Base-by-base conservation (phyloP, 768 basidiomycete species). In the Suillus sp. region DNA sequence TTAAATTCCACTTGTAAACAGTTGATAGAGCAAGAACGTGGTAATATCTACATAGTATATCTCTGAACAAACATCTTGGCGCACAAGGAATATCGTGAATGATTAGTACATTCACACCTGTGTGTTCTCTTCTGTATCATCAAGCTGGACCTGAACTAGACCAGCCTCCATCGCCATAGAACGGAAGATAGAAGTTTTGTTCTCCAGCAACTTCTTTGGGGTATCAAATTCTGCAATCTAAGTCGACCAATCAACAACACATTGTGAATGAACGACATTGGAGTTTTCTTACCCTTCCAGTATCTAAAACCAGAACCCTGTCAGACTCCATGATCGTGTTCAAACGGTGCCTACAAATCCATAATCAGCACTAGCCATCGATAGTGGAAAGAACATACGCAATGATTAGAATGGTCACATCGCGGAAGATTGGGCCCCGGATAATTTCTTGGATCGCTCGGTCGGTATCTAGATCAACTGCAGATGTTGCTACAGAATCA, bases 381-480 rank as follows among this genome's bases (percentile, higher is more conserved):
- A 20, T 13, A 3, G 4, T 7, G 20, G 3, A 32, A 10, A 11
- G 9, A 62, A 82, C 86, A 69, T 78, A 92, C 86, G 92, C 93
- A 69, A 95, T 93, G 16, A 92, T 95, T 59, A 96, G 75, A 62
- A 95, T 93, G 13, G 94, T 95, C 16, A 91, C 88, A 63, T 89
- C 77, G 3, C 81, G 77, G 71, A 96, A 96, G 35, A 89, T 84
- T 4, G 88, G 83, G 8, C 94, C 92, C 32, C 87, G 84, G 53
- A 96, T 91, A 65, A 95, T 94, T 13, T 88, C 87, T 78, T 97
- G 95, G 66, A 96, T 92, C 34, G 90, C 90, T 62, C 84, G 84
- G 72, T 96, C 95, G 10, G 94, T 96, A 71, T 96, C 93, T 38
- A 95, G 78, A 74, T 96, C 95, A 57, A 96, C 93, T 22, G 93